Base-by-base conservation (phyloP, 2,329 filamentous ascomycete genomes). In the Sclerotinia nivalis region DNA sequence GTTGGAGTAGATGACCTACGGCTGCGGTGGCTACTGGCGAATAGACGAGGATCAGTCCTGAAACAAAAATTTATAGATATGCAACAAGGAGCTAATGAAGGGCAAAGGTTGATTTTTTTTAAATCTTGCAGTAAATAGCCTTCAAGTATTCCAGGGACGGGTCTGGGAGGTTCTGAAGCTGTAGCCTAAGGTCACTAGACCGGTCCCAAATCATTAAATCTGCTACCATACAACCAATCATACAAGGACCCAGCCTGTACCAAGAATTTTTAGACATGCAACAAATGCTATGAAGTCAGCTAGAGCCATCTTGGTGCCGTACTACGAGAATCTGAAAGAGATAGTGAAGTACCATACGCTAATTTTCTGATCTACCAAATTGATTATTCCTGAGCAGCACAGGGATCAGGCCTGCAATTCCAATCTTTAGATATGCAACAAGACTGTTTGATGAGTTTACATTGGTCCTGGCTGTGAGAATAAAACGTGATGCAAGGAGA, bases 401-500 rank as follows among this genome's bases (percentile, higher is more conserved):
- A 49, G 6, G 59, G 7, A 37, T 49, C 20, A 62, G 10, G 2
- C 1, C 6, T 12, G 20, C 7, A 34, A 34, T 10, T 6, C 4
- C 18, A 34, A 7, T 9, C 0, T 49, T 2, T 31, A 49, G 43
- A 62, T 49, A 15, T 1, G 43, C 59, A 62, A 34, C 43, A 49
- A 9, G n/a, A 7, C 3, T 1, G 8, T 34, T 49, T n/a, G 22
- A 13, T n/a, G 5, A n/a, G 20, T 1, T 10, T 6, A 2, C 4
- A 62, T 15, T 62, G 12, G 6, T 31, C 6, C 18, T 31, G 40
- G 13, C 7, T 34, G 13, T 47, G 10, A 22, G 10, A 56, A 34
- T 5, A 12, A 20, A 22, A 22, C 9, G 9, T 61, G 18, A 28
- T 7, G 18, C 1, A 1, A 31, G 12, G 8, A 8, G 10, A 47